A percentile compares a stretch with the other conserved stretches of the same genome.
Conservation (phyloP, 1,139 yeast genomes). For the Suhomyces anneliseae region DNA sequence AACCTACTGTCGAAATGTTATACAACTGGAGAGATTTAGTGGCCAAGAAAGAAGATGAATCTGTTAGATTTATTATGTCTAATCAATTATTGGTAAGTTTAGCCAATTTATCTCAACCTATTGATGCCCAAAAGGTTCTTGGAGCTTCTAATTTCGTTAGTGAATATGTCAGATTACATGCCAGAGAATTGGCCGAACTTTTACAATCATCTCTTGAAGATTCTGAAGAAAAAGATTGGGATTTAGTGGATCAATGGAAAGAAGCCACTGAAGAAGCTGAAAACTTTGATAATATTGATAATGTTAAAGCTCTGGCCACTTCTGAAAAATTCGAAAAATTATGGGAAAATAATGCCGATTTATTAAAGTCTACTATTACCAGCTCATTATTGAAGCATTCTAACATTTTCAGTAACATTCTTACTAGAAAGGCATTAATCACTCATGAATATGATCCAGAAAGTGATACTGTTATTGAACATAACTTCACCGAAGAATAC, state of each 20-base stretch:
- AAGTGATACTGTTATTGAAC: slow-evolving; percentile 18
- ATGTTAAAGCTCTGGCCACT: slow-evolving; percentile 5
- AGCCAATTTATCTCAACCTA: slow-evolving; percentile 55
- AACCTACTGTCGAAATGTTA: slow-evolving; percentile 58
- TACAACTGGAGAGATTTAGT: slow-evolving; percentile 80
- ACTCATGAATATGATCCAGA: slow-evolving; percentile 24
- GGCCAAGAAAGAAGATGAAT: slow-evolving; percentile 82
- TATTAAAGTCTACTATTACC: slow-evolving; percentile 1
- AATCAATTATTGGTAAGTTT: slow-evolving; percentile 72
- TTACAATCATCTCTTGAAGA: slow-evolving; percentile 40
- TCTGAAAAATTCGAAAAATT: slow-evolving; percentile 19
- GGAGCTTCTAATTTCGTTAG: slow-evolving; percentile 50
- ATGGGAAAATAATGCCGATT: slow-evolving; percentile 4
- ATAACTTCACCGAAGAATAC: slow-evolving; percentile 18
- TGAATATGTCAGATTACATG: slow-evolving; percentile 57
- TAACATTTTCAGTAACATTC: slow-evolving; percentile 13
- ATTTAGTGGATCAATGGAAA: slow-evolving; percentile 29
- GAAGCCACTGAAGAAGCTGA: slow-evolving; percentile 11
- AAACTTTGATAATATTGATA: slow-evolving; percentile 7
- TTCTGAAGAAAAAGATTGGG: slow-evolving; percentile 15
- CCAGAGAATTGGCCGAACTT: slow-evolving; percentile 56
- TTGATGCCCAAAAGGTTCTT: slow-evolving; percentile 57
- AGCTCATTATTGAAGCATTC: slow-evolving; percentile 17
- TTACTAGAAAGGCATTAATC: slow-evolving; percentile 4
- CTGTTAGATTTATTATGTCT: slow-evolving; percentile 79